These are phyloP conservation scores for Cadophora sp. DNA, from an alignment of 2,329 filamentous ascomycete species.

Conservation along the genomic window DNA sequence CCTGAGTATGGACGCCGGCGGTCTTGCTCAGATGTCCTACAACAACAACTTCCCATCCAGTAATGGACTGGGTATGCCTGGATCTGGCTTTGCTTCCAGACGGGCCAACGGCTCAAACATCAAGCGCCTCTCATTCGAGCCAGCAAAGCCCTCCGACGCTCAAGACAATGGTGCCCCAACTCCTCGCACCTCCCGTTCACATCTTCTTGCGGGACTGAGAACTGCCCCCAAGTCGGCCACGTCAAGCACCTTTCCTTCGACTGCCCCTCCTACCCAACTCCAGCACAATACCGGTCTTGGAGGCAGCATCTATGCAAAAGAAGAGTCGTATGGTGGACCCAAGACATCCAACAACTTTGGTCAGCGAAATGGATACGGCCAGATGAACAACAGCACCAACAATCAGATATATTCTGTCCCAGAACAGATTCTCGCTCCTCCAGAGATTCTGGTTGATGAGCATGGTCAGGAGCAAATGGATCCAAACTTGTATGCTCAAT, in stretches of 20 bases:
- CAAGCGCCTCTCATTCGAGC: slow-evolving; percentile 85
- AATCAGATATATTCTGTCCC: slow-evolving; percentile 70
- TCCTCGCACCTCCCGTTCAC: slow-evolving; percentile 91
- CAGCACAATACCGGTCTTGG: slow-evolving; percentile 43
- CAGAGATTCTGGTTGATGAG: slow-evolving; percentile 76
- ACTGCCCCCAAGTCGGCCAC: slow-evolving; percentile 88
- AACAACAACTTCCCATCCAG: slow-evolving; percentile 78
- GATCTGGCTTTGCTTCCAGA: slow-evolving; percentile 84
- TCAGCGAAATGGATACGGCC: slow-evolving; percentile 49
- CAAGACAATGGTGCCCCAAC: slow-evolving; percentile 75
- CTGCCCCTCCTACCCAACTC: slow-evolving; percentile 64
- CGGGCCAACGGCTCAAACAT: slow-evolving; percentile 79
- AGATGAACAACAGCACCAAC: slow-evolving; percentile 52
- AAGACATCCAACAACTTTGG: slow-evolving; percentile 42
- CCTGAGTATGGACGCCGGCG: slow-evolving; percentile 84
- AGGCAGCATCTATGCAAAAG: slow-evolving; percentile 44
- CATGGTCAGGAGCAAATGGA: slow-evolving; percentile 79
- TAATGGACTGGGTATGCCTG: slow-evolving; percentile 76
- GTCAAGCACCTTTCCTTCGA: slow-evolving; percentile 73
- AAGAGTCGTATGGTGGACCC: slow-evolving; percentile 42
- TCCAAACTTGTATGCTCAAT: slow-evolving; percentile 83
- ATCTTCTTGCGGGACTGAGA: slow-evolving; percentile 89
- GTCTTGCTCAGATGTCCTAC: slow-evolving; percentile 99
- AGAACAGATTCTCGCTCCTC: slow-evolving; percentile 89
- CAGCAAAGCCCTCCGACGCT: slow-evolving; percentile 71